Percentiles rank a stretch among this genome's conserved stretches.
phyloP scores from a whole-genome alignment of 176 grass and related monocot species.

The Calamus simplicifolius region DNA sequence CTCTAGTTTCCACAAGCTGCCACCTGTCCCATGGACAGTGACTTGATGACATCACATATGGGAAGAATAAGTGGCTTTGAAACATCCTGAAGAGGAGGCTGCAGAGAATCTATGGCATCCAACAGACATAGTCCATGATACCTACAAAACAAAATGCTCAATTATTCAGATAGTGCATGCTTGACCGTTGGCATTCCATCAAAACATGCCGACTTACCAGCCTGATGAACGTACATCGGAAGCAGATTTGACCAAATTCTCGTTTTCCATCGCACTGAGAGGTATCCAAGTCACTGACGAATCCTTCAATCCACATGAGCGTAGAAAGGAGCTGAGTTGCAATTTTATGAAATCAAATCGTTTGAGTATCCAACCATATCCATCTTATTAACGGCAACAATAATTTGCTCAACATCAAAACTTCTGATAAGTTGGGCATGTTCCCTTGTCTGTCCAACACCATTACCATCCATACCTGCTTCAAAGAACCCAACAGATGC shows the following conservation, averaged over 20 bases:
- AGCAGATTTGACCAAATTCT: constrained; percentile 67
- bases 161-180: too few relatives aligned
- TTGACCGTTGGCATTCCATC: too few relatives aligned
- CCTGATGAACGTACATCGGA: constrained; percentile 54
- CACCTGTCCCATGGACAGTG: constrained; percentile 66
- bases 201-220: constrained; percentile 47
- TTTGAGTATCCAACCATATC: constrained; percentile 75
- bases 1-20: constrained; percentile 92
- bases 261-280: constrained; percentile 77
- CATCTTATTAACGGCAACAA: constrained; percentile 95
- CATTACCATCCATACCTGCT: constrained; percentile 87
- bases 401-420: constrained; percentile 90
- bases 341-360: constrained; percentile 75
- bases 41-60: constrained; percentile 94
- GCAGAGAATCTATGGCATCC: constrained; percentile 80
- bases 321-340: constrained; percentile 67
- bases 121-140: constrained; percentile 65
- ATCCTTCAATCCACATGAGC: constrained; percentile 72
- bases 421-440: constrained; percentile 88
- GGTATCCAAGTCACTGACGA: constrained; percentile 79
- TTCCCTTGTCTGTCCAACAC: constrained; percentile 93
- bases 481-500: constrained; percentile 88
- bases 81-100: constrained; percentile 76
- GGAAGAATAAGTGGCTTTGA: constrained; percentile 88
- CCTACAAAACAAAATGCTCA: constrained; percentile 40